Conservation (phyloP, 2,329 filamentous ascomycete species). For the Fonsecaea pedrosoi region DNA sequence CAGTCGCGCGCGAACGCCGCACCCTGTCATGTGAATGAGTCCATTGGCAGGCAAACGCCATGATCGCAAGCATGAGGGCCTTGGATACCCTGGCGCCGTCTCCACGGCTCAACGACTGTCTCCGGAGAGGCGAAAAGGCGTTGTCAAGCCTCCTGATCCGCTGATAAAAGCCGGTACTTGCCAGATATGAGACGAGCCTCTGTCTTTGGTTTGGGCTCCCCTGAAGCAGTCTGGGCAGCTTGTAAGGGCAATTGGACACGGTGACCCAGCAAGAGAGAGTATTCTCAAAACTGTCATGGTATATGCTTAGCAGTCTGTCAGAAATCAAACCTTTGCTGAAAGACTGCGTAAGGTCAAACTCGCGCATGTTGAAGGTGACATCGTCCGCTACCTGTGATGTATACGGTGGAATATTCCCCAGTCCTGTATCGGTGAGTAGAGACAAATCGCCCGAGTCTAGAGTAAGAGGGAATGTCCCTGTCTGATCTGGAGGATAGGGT, state of each 20-base stretch:
- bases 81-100: slow-evolving; percentile 50
- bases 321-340: slow-evolving; percentile 21
- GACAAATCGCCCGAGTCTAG: neutral
- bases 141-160: slow-evolving; percentile 21
- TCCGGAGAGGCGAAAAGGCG: slow-evolving; percentile 17
- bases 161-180: slow-evolving; percentile 19
- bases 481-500: neutral
- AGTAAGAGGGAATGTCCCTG: neutral
- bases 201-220: slow-evolving; percentile 5
- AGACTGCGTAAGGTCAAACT: slow-evolving; percentile 18
- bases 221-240: slow-evolving; percentile 16
- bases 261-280: slow-evolving; percentile 54
- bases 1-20: no score
- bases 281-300: slow-evolving; percentile 55
- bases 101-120: slow-evolving; percentile 41
- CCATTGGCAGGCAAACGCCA: slow-evolving; percentile 55
- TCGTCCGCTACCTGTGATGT: slow-evolving; percentile 1
- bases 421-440: slow-evolving; percentile 3
- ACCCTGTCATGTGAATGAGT: neutral
- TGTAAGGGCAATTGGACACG: slow-evolving; percentile 45
- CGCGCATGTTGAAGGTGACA: slow-evolving; percentile 13
- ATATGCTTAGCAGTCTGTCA: slow-evolving; percentile 50
- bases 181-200: neutral
- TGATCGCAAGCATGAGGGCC: slow-evolving; percentile 51
- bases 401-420: neutral